Base-by-base conservation (phyloP, 345 rosid species). In the Eucalyptus guilfoylei region DNA sequence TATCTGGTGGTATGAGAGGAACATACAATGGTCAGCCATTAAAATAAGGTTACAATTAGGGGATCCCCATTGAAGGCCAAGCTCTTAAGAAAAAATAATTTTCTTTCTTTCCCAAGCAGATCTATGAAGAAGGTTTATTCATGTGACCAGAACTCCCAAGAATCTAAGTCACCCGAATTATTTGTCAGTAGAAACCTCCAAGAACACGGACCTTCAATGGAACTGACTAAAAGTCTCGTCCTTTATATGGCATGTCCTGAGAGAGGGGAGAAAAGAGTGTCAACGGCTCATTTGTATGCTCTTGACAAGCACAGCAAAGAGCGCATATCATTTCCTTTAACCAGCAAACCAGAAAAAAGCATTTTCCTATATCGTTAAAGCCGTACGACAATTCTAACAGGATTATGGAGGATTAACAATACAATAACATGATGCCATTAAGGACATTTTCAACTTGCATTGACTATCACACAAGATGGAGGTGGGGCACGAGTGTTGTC, bases 171-270 rank as follows among this genome's bases (percentile, higher is more conserved):
- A 47, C 85, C 85, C 9, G 30, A 76, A 89, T 91, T 91, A 89
- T 87, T 88, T 49, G 89, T 55, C 32, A 89, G 88, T 52, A 88
- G 87, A 88, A 76, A 34, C 69, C 85, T 60, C 89, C 89, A 85
- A 87, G 90, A 88, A 92, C 76, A 87, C 69, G 58, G 52, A 62
- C 76, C 87, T 90, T 44, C 69, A 54, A 86, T 62, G 14, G 55
- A 87, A 87, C 49, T 30, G 49, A 42, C 90, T 94, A 95, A 90
- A 87, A 92, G 9, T 96, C 95, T 45, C 96, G 91, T 91, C 98
- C 95, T 90, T 92, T 96, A 88, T 92, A 94, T 11, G 90, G 96
- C 96, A 95, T 96, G 89, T 94, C 96, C 97, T 96, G 96, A 50
- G 67, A 64, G 85, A 80, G 48, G 54, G 81, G 86, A 86, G 42